Base-by-base conservation (phyloP, 2,329 filamentous ascomycete genomes). In the Fusarium anguioides region DNA sequence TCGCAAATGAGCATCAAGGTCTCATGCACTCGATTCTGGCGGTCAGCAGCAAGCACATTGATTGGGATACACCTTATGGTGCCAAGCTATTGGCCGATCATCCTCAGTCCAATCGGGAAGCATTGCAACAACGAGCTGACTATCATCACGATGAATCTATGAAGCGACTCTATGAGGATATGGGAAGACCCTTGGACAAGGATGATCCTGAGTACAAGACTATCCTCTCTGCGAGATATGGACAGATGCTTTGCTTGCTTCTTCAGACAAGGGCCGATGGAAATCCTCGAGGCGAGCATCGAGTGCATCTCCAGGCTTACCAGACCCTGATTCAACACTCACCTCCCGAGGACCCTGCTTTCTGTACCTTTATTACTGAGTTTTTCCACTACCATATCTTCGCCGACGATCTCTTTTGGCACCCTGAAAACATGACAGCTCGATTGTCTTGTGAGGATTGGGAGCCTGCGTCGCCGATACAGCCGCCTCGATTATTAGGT, bases 1-100 rank as follows among this genome's bases (percentile, higher is more conserved):
- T 96, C 81, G 93, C 94, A 4, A 88, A 92, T 39, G 84, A 89
- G 61, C 90, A 97, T 75, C 85, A 89, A 64, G 93, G 93, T 14
- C 82, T 97, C 50, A 97, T 97, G 93, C 94, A 97, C 76, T 96
- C 93, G 12, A 88, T 97, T 47, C 84, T 97, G 51, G 93, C 92
- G 41, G 83, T 97, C 10, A 92, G 93, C 35, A 92, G 92, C 70
- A 93, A 89, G 61, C 93, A 97, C 72, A 85, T 90, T 53, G 86
- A 90, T 75, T 84, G 84, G 62, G 81, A 84, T 6, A 85, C 86
- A 0, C 82, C 86, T 0, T 87, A 88, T 52, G 87, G 86, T 12
- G 68, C 76, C 56, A 86, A 85, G 44, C 73, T 89, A 6, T 76
- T 89, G 8, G 78, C 78, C 31, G 81, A 84, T 21, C 81, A 84